Evolutionary conservation across 495 filamentous ascomycete genomes (phyloP).

Genomic region (Immersiella caudata): DNA sequence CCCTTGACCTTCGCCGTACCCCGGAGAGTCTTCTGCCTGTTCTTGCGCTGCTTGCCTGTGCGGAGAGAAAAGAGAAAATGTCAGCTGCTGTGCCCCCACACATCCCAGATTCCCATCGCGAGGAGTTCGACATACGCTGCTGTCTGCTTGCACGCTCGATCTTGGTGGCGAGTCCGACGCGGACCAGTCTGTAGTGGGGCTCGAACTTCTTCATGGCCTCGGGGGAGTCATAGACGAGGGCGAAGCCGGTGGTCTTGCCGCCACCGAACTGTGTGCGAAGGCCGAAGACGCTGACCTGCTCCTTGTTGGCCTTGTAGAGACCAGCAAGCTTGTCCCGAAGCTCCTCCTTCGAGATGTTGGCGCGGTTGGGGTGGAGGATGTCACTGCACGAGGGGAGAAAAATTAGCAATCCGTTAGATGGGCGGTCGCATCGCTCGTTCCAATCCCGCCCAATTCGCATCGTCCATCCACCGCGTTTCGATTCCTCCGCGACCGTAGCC

Average conservation of each 20-base stretch:
- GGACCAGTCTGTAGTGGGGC: conserved; percentile 94
- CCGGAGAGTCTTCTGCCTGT: conserved; percentile 96
- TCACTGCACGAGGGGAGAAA: conserved; percentile 62
- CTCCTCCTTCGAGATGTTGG: conserved; percentile 98
- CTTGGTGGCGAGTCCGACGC: conserved; percentile 87
- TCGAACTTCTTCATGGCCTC: conserved; percentile 99
- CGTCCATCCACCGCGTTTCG: conserved; percentile 11
- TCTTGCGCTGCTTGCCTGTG: conserved; percentile 99
- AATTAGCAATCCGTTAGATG: conserved; percentile 23
- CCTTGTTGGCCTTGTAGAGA: conserved; percentile 97
- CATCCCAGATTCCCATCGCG: not conserved
- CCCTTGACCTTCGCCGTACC: conserved; percentile 91
- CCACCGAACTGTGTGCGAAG: conserved; percentile 99
- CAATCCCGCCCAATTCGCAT: not conserved
- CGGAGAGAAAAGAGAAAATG: conserved; percentile 24
- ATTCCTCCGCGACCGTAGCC: not conserved
- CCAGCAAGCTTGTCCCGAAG: conserved; percentile 92
- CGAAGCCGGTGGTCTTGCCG: conserved; percentile 99
- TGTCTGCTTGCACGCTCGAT: conserved; percentile 95
- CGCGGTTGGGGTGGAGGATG: conserved; percentile 96
- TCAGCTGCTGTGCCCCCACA: conserved; percentile 35
- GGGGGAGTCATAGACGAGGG: conserved; percentile 93
- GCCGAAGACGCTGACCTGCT: conserved; percentile 94
- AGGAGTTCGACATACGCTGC: conserved; percentile 77
- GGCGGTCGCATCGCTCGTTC: not conserved